A percentile compares a stretch with the other conserved stretches of the same genome.
These are phyloP conservation scores for Corniculantispora saksenae DNA, from an alignment of 2,329 filamentous ascomycete species.

Conservation along the genomic window DNA sequence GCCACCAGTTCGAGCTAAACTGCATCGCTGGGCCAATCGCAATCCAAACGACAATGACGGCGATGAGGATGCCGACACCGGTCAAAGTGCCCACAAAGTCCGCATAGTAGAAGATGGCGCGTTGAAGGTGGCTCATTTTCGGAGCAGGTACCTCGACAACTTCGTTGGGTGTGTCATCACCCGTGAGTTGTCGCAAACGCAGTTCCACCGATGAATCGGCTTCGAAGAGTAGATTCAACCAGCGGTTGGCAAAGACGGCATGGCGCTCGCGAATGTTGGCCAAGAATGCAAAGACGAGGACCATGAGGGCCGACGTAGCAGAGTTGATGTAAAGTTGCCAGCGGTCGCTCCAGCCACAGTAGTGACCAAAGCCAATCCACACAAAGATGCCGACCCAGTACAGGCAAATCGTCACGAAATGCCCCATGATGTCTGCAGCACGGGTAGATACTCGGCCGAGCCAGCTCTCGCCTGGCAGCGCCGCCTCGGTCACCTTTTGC, in stretches of 20 bases:
- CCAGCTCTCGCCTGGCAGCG: constrained; percentile 30
- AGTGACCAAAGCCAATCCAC: constrained; percentile 36
- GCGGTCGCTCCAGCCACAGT: constrained; percentile 32
- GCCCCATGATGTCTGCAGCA: constrained; percentile 30
- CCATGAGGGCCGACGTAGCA: constrained; percentile 38
- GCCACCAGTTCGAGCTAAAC: constrained; percentile 47
- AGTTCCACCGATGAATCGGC: constrained; percentile 37
- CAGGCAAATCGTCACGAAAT: constrained; percentile 32
- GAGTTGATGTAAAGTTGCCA: constrained; percentile 48
- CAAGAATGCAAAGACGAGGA: constrained; percentile 44
- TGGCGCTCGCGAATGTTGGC: constrained; percentile 41
- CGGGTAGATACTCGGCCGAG: constrained; percentile 31
- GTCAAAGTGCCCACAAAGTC: constrained; percentile 44
- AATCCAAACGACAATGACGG: constrained; percentile 40
- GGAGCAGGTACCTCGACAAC: constrained; percentile 34
- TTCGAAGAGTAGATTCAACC: constrained; percentile 34
- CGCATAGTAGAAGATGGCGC: constrained; percentile 43
- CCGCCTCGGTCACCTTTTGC: neutral
- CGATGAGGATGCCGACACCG: constrained; percentile 39
- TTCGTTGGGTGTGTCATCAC: constrained; percentile 35
- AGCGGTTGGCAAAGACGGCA: constrained; percentile 32
- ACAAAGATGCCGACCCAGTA: constrained; percentile 38
- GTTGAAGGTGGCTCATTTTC: constrained; percentile 35
- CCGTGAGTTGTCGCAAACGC: constrained; percentile 35
- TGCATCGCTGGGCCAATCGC: constrained; percentile 39